Percentiles rank a stretch among this genome's conserved stretches.
These are phyloP conservation scores for Colletotrichum destructivum DNA, from an alignment of 2,329 filamentous ascomycete species.

Conservation along the genomic window DNA sequence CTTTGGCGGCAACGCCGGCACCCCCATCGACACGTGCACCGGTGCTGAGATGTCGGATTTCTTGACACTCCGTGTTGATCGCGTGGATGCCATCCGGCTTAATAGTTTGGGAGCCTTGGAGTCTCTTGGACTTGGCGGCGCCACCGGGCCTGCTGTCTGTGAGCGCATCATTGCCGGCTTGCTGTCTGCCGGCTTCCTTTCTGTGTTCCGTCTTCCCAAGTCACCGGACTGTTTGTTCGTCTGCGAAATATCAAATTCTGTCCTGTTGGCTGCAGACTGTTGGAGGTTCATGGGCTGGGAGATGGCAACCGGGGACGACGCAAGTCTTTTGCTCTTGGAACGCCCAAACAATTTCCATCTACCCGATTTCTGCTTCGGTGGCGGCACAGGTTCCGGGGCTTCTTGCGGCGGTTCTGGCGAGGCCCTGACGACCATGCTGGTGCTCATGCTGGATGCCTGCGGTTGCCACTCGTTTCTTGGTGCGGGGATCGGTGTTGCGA, in stretches of 20 bases:
- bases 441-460: conserved; percentile 44
- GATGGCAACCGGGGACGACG: conserved; percentile 37
- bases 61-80: conserved; percentile 41
- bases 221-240: conserved; percentile 28
- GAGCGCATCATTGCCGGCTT: conserved; percentile 62
- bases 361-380: conserved; percentile 64
- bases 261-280: conserved; percentile 20
- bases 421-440: conserved; percentile 29
- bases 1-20: conserved; percentile 39
- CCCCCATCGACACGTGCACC: conserved; percentile 47
- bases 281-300: conserved; percentile 38
- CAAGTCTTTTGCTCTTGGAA: conserved; percentile 54
- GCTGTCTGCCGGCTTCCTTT: conserved; percentile 54
- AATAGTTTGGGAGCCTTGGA: conserved; percentile 42
- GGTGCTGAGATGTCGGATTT: conserved; percentile 47
- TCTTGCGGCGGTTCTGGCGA: conserved; percentile 37
- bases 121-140: conserved; percentile 34
- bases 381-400: conserved; percentile 22
- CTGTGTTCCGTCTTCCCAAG: conserved; percentile 56
- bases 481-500: conserved; percentile 4
- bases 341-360: conserved; percentile 73
- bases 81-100: conserved; percentile 42
- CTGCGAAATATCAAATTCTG: conserved; percentile 11
- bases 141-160: conserved; percentile 55
- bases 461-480: conserved; percentile 47